These are phyloP conservation scores for Coprinellus micaceus DNA, from an alignment of 768 basidiomycete genomes.

Conservation along the genomic window DNA sequence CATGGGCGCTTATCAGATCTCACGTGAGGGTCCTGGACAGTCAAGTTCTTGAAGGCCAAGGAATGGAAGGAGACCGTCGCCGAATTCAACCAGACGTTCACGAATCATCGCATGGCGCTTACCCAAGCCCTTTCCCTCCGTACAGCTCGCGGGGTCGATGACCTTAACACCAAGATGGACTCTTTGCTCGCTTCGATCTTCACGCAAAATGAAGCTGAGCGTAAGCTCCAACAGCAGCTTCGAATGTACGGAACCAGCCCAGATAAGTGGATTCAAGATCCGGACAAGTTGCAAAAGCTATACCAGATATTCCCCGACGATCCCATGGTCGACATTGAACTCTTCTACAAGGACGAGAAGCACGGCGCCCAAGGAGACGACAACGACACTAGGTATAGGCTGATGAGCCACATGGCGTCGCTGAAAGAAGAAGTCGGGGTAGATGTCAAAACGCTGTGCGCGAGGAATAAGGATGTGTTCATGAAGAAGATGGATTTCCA, in stretches of 20 bases:
- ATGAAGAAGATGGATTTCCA: constrained; percentile 14
- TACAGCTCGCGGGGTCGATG: constrained; percentile 12
- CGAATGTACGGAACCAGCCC: constrained; percentile 8
- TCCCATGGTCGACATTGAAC: too few relatives aligned
- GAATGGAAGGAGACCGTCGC: constrained; percentile 20
- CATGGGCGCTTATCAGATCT: neutral
- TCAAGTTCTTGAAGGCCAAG: constrained; percentile 19
- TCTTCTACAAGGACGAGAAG: too few relatives aligned
- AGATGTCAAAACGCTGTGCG: constrained; percentile 11
- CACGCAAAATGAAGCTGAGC: constrained; percentile 18
- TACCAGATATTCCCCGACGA: too few relatives aligned
- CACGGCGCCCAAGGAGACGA: neutral
- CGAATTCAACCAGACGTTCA: constrained; percentile 15
- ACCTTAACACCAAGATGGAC: constrained; percentile 15
- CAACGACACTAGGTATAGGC: neutral
- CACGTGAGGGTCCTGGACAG: constrained; percentile 1
- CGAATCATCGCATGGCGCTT: constrained; percentile 11
- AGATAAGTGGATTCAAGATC: too few relatives aligned
- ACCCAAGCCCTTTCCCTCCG: constrained; percentile 15
- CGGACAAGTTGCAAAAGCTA: too few relatives aligned
- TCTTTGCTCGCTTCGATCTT: constrained; percentile 14
- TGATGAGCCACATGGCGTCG: neutral
- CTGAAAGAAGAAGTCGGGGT: constrained; percentile 9
- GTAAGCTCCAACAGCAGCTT: constrained; percentile 9
- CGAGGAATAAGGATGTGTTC: constrained; percentile 12